Evolutionary conservation across 192 early-diverging fungal species (phyloP), one percentile per base, ranked within the genome.

Genomic region (Backusella liffmaniae): DNA sequence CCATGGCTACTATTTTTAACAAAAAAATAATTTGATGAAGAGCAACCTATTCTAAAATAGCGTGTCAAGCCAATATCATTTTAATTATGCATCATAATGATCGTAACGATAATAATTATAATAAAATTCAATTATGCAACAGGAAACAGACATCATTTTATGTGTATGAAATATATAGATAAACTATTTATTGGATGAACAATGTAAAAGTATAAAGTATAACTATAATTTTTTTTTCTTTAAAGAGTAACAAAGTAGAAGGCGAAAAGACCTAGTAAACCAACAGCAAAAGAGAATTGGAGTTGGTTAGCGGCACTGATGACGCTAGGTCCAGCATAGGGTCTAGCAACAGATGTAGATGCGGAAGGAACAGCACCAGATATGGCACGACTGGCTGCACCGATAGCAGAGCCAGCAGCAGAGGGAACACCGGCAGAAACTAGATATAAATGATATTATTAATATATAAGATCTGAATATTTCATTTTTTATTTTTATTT

Each of bases 261-360:
- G 23, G 26, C 41, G 5, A 36, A 49, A 6, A 49, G 23, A 7
- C 70, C 29, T 10, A 71, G 15, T 8, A 39, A 26, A 29, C 26
- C 16, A 32, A 49, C 26, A 30, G 41, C 44, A 44, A 71, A 44
- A 49, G 70, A 71, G 21, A 49, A 15, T 32, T 44, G 26, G 29
- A 71, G 29, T 26, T 44, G 70, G 42, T 26, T 71, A 44, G 70
- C 41, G 9, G 41, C 70, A 49, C 44, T 49, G 29, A 71, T 71
- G 26, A 49, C 39, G 16, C 70, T 71, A 46, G 70, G 70, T 4
- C 70, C 70, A 49, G 70, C 39, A 71, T 71, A 71, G 12, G 70
- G 70, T 71, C 70, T 71, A 16, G 70, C 29, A 30, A 44, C 42
- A 21, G 70, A 71, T 5, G 32, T 5, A 8, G 44, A 44, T 44